Conservation (phyloP, 192 early-diverging fungal genomes). For the Podila clonocystis region DNA sequence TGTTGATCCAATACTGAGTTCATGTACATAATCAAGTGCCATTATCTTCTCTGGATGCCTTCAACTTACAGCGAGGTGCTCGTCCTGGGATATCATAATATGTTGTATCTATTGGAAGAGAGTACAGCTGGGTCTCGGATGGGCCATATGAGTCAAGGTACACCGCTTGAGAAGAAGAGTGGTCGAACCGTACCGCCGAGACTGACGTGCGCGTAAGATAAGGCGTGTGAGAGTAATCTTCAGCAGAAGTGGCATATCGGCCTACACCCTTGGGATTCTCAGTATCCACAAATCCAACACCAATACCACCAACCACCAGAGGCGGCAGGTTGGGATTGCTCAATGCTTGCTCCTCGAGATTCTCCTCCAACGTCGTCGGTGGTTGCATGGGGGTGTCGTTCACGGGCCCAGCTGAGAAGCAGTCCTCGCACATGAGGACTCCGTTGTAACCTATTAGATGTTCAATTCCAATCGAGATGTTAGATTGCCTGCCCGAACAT, state of each 20-base stretch:
- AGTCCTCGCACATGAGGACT: conserved; percentile 75
- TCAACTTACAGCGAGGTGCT: conserved; percentile 78
- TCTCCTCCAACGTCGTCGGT: background rate
- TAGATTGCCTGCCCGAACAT: background rate
- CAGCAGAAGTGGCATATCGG: conserved; percentile 65
- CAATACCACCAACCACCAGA: background rate
- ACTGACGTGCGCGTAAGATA: conserved; percentile 71
- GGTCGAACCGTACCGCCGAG: conserved; percentile 60
- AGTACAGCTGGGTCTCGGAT: conserved; percentile 74
- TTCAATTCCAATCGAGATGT: background rate
- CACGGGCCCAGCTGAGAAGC: conserved; percentile 65
- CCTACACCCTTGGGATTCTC: conserved; percentile 37
- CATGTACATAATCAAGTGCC: background rate
- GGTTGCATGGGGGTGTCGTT: conserved; percentile 50
- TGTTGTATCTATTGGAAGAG: conserved; percentile 79
- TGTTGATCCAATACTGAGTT: background rate
- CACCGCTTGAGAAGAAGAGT: conserved; percentile 55
- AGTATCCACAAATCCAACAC: background rate
- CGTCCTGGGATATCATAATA: conserved; percentile 94
- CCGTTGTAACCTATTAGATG: conserved; percentile 69
- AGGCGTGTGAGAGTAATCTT: conserved; percentile 73
- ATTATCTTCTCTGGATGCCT: background rate
- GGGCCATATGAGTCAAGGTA: conserved; percentile 72
- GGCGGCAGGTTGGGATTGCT: background rate
- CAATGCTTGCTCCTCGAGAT: background rate